A percentile compares a stretch with the other conserved stretches of the same genome.
phyloP scores from a whole-genome alignment of 257 asterid genomes.

The Gentiana macrophylla region DNA sequence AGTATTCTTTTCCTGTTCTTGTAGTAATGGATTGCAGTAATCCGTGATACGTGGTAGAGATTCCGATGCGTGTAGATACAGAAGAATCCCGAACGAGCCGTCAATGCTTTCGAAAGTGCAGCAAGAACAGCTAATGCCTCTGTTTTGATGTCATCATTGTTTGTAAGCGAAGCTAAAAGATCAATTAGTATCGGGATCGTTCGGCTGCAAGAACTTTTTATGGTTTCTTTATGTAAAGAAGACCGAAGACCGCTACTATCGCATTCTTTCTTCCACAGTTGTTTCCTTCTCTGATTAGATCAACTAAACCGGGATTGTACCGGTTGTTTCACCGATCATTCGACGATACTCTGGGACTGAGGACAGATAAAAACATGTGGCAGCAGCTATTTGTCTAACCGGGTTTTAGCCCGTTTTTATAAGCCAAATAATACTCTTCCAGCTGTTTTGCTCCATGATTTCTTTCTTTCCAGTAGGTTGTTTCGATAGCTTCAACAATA shows the following conservation, averaged over 20 bases:
- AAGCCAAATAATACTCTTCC: conserved; percentile 24
- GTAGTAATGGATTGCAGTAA: conserved; percentile 23
- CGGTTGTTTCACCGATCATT: conserved; percentile 37
- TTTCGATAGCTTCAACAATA: conserved; percentile 57
- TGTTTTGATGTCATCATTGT: conserved; percentile 33
- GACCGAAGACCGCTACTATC: conserved; percentile 45
- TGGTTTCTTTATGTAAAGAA: conserved; percentile 37
- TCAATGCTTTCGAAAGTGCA: conserved; percentile 31
- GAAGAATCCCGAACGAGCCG: conserved; percentile 35
- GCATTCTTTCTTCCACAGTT: conserved; percentile 58
- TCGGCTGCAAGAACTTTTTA: conserved; percentile 26
- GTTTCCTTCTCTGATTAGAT: conserved; percentile 37
- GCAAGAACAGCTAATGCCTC: conserved; percentile 55
- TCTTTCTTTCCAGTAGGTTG: conserved; percentile 45
- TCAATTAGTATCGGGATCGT: conserved; percentile 24
- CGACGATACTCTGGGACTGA: conserved; percentile 43
- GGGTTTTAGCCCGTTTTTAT: conserved; percentile 32
- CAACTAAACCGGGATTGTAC: conserved; percentile 36
- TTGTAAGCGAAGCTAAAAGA: conserved; percentile 28
- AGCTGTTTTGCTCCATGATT: conserved; percentile 35
- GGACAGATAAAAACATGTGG: conserved; percentile 46
- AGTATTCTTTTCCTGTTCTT: conserved; percentile 46
- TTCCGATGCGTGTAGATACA: conserved; percentile 3
- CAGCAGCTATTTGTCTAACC: conserved; percentile 65
- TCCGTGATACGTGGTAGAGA: conserved; percentile 20